Conservation (phyloP, 495 filamentous ascomycete genomes). For the Podospora bellae-mahoneyi region DNA sequence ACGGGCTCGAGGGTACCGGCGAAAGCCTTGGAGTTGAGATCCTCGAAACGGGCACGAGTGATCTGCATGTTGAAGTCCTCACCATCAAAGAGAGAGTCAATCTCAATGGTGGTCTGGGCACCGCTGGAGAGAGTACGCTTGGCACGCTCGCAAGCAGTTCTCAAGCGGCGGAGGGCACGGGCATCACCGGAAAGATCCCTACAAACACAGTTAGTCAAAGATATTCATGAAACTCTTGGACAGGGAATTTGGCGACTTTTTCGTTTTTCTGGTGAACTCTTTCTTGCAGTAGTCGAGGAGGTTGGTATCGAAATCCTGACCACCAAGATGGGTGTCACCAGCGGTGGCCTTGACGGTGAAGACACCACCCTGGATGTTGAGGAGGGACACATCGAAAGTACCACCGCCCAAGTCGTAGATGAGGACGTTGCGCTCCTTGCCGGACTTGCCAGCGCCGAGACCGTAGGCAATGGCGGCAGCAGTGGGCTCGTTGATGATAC, state of each 20-base stretch:
- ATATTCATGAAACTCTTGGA: neutral
- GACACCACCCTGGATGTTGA: conserved; percentile 98
- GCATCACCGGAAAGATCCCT: conserved; percentile 75
- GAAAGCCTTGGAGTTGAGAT: conserved; percentile 97
- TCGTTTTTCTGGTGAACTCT: conserved; percentile 89
- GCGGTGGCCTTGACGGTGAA: conserved; percentile 99
- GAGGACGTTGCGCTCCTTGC: conserved; percentile 96
- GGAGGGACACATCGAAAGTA: conserved; percentile 98
- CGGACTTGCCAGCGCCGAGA: conserved; percentile 85
- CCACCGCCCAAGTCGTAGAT: conserved; percentile 99
- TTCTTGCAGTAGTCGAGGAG: conserved; percentile 93
- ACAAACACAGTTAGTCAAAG: no score
- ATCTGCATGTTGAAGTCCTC: conserved; percentile 98
- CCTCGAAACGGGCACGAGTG: conserved; percentile 99
- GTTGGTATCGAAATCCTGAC: conserved; percentile 98
- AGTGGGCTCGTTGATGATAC: conserved; percentile 99
- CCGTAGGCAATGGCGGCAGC: conserved; percentile 97
- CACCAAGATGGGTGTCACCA: conserved; percentile 98
- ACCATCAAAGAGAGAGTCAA: conserved; percentile 97
- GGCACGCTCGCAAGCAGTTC: conserved; percentile 98
- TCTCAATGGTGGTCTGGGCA: conserved; percentile 96
- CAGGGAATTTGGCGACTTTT: conserved; percentile 42
- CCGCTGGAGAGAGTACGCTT: conserved; percentile 97
- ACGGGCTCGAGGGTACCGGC: conserved; percentile 94
- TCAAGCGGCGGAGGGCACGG: conserved; percentile 94